Base-by-base conservation (phyloP, 192 early-diverging fungal genomes). In the Mortierella hygrophila region DNA sequence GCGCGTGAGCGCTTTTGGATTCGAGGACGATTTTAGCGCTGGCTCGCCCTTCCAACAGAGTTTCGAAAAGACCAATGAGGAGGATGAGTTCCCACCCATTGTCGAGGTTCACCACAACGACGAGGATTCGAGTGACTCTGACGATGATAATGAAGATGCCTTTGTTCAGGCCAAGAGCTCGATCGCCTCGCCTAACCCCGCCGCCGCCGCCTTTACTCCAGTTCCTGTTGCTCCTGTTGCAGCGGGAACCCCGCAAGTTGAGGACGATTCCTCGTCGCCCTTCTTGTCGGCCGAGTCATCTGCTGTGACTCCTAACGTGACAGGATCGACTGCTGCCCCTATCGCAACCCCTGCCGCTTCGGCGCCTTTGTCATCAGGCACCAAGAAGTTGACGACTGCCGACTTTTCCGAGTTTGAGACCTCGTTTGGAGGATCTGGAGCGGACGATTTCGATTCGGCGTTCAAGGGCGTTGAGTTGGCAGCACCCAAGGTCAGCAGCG, bases 1-100 rank as follows among this genome's bases (percentile, higher is more conserved):
- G 76, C 84, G 84, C 29, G 76, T 86, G 49, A 86, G 84, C 42
- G 84, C 84, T 1, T 86, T 86, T 72, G 84, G 84, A 21, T 86
- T 86, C 63, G 84, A 86, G 26, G 84, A 86, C 40, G 84, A 86
- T 35, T 86, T 86, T 77, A 74, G 76, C 37, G 54, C 40, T 2
- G 29, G 44, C 7, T 73, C 74, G 1, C 47, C 84, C 4, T 80
- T 80, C 38, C 55, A 32, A 40, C 79, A 81, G 38, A 26, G 63
- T 0, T 46, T 57, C 18, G 60, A 70, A 11, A 77, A 73, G 78
- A 70, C 46, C 71, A 86, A 78, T 11, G 72, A 68, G 55, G 84
- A 86, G 0, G 57, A 77, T 23, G 84, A 86, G 72, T 86, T 86
- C 77, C 84, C 84, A 44, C 84, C 84, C 9, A 86, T 86, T 63